Evolutionary conservation across 2,329 filamentous ascomycete species (phyloP), one percentile per base, ranked within the genome.

Genomic region (Phoma sp.): DNA sequence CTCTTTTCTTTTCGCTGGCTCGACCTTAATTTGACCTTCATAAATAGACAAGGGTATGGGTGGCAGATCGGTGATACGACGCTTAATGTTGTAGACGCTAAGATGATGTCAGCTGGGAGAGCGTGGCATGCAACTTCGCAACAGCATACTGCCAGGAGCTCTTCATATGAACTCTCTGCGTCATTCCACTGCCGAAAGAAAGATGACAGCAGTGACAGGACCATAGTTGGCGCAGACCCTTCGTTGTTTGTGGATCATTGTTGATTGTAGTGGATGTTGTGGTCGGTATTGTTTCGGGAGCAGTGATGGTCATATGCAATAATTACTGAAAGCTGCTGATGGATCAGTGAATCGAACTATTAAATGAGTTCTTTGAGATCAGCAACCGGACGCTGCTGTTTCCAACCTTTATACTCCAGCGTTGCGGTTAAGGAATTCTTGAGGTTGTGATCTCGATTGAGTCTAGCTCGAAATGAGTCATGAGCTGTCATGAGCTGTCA

Each of bases 41-140:
- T 42, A 52, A 8, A 38, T 4, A 2, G 22, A 10, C 7, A 38
- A 27, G 3, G 43, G 2, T 14, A 52, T 36, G 6, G 43, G 37
- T n/a, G 43, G 38, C 18, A 52, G 27, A 4, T 24, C 42, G n/a
- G 32, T 25, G 4, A 52, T 47, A 13, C 50, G 50, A 40, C 50
- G 41, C 18, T 52, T 52, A 11, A 52, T 14, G 22, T 52, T 52
- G 25, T 52, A 52, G 13, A 52, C 30, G 32, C 50, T 52, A 23
- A 11, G 5, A 2, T 10, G 11, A 14, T 25, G 25, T 52, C n/a
- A 52, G 38, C 18, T 0, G 18, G 18, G 2, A 18, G 18, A 18
- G 2, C 18, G 18, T 18, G 18, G 18, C 18, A 18, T 18, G 18
- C 9, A 4, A 8, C 4, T 4, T 30, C 23, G 6, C 2, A 32